phyloP scores from a whole-genome alignment of 83 land plant genomes.

The Larix sibirica region DNA sequence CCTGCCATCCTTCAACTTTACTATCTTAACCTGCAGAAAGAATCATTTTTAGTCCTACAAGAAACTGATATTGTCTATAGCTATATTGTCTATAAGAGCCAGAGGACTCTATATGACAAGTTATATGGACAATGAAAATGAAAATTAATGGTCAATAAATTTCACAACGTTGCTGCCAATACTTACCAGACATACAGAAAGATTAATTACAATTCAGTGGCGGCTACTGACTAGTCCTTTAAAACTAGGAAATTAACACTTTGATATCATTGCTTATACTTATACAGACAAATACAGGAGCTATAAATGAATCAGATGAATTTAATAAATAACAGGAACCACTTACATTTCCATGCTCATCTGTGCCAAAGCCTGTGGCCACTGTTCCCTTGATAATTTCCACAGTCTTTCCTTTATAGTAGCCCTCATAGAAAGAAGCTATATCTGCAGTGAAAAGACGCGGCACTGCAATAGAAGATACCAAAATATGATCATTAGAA shows the following conservation, averaged over 20 bases:
- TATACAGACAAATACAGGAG: not conserved
- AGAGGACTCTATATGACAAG: not conserved
- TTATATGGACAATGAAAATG: not conserved
- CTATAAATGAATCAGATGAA: not conserved
- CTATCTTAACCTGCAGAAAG: constrained; percentile 64
- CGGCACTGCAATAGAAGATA: constrained; percentile 67
- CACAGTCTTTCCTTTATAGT: constrained; percentile 80
- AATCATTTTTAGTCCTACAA: constrained; percentile 1
- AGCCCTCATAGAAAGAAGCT: constrained; percentile 93
- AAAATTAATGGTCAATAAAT: not conserved
- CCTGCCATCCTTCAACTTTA: constrained; percentile 86
- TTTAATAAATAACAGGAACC: not conserved
- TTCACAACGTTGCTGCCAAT: not conserved
- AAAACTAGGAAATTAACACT: not conserved
- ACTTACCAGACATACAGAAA: no score
- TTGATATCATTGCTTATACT: not conserved
- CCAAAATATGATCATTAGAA: not conserved
- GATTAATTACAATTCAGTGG: not conserved
- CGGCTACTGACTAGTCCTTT: not conserved
- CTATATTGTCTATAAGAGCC: not conserved
- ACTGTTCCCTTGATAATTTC: constrained; percentile 85
- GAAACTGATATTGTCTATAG: not conserved
- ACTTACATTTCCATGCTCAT: constrained; percentile 81
- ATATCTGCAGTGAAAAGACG: constrained; percentile 86
- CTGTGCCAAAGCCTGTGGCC: constrained; percentile 79